A percentile compares a stretch with the other conserved stretches of the same genome.
Evolutionary conservation across 2,329 filamentous ascomycete genomes (phyloP).

Genomic region (Diaporthe caulivora): DNA sequence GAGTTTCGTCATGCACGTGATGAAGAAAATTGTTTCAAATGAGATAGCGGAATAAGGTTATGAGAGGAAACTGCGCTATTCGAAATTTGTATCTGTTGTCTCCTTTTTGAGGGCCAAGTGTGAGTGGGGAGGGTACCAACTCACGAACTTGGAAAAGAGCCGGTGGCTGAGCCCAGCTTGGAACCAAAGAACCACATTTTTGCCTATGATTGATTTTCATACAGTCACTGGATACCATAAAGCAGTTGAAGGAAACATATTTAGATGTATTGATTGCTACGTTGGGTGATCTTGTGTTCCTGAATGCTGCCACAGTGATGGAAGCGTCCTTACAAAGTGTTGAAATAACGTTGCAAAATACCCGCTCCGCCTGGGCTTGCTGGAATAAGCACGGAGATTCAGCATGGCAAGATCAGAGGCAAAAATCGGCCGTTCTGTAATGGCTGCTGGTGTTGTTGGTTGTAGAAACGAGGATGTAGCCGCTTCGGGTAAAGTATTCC

Average conservation of each 20-base stretch:
- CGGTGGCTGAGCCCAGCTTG: not conserved
- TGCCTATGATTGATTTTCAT: not conserved
- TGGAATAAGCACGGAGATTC: not conserved
- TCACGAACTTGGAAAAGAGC: not conserved
- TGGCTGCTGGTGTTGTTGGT: not conserved
- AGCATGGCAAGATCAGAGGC: not conserved
- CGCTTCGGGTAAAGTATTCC: too few relatives aligned
- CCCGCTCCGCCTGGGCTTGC: not conserved
- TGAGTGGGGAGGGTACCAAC: not conserved
- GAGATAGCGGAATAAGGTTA: too few relatives aligned
- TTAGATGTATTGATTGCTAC: not conserved
- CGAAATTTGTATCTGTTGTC: not conserved
- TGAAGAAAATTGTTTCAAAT: not conserved
- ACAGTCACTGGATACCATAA: not conserved
- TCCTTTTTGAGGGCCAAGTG: not conserved
- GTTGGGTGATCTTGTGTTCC: not conserved
- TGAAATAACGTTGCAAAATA: not conserved
- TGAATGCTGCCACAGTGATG: not conserved
- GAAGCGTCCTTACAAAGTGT: not conserved
- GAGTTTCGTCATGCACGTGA: not conserved
- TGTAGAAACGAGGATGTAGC: too few relatives aligned
- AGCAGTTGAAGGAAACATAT: not conserved
- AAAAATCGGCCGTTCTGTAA: not conserved
- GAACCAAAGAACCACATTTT: not conserved
- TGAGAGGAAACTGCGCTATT: too few relatives aligned